phyloP scores from a whole-genome alignment of 2,329 filamentous ascomycete genomes.

The Colletotrichum chlorophyti region DNA sequence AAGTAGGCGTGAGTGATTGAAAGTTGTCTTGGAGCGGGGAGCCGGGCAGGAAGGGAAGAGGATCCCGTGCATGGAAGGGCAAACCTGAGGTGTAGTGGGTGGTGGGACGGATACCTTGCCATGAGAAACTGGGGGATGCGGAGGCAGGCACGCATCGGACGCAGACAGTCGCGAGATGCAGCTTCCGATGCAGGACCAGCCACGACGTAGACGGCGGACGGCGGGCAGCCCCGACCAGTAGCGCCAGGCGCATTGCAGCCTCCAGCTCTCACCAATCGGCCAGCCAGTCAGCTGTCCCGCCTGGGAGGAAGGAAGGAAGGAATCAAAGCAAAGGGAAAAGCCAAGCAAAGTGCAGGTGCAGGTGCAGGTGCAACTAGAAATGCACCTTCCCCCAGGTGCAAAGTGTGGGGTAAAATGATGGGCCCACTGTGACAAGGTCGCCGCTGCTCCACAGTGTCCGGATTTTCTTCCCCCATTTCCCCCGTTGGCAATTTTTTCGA shows the following conservation, averaged over 20 bases:
- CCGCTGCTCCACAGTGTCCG: conserved; percentile 9
- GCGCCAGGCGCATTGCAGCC: background rate
- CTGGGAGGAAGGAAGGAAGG: no score
- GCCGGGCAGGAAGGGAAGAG: background rate
- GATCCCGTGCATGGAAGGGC: no score
- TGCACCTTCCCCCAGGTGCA: conserved; percentile 14
- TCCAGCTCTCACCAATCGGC: no score
- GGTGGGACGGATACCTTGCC: background rate
- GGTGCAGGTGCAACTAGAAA: no score
- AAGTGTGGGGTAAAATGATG: conserved; percentile 21
- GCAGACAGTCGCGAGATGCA: no score
- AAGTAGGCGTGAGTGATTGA: background rate
- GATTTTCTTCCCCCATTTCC: conserved; percentile 22
- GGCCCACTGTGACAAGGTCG: conserved; percentile 2
- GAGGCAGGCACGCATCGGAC: conserved; percentile 1
- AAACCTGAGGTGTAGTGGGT: no score
- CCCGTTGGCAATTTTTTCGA: conserved; percentile 14
- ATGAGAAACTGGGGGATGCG: background rate
- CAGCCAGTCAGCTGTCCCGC: no score
- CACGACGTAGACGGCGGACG: no score
- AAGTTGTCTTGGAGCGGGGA: background rate
- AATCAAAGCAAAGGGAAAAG: background rate
- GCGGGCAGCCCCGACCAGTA: background rate
- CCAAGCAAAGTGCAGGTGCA: background rate
- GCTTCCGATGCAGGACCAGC: conserved; percentile 4